phyloP scores from a whole-genome alignment of 2,329 filamentous ascomycete genomes.

The Colletotrichum filicis region DNA sequence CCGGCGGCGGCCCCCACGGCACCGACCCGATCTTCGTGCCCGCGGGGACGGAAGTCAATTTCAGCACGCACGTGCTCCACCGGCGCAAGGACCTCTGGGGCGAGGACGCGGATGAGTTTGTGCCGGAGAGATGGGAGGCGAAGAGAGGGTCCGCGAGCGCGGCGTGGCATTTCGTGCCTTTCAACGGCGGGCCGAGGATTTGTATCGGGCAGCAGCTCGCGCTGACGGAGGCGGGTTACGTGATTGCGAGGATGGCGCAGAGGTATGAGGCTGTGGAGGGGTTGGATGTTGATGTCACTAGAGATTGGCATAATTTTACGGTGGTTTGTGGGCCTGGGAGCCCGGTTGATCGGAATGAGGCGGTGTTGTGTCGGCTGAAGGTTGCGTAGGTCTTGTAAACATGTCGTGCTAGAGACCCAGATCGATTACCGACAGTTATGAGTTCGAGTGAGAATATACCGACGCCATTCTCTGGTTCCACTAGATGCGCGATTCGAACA shows the following conservation, averaged over 20 bases:
- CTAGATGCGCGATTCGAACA: too few species aligned
- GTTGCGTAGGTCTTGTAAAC: background rate
- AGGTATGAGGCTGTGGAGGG: slow-evolving; percentile 36
- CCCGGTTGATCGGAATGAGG: slow-evolving; percentile 21
- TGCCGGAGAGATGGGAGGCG: slow-evolving; percentile 50
- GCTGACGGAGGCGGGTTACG: slow-evolving; percentile 40
- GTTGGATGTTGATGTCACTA: slow-evolving; percentile 7
- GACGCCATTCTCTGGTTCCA: too few species aligned
- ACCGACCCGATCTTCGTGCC: slow-evolving; percentile 44
- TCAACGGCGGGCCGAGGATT: slow-evolving; percentile 49
- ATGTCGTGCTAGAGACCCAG: too few species aligned
- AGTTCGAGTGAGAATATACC: too few species aligned
- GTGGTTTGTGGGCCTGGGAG: slow-evolving; percentile 25
- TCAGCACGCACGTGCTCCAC: slow-evolving; percentile 45
- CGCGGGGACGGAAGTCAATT: slow-evolving; percentile 42
- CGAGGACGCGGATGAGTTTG: slow-evolving; percentile 46
- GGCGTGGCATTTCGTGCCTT: slow-evolving; percentile 48
- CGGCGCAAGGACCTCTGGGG: slow-evolving; percentile 49
- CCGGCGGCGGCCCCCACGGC: slow-evolving; percentile 49
- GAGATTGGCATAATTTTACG: slow-evolving; percentile 25
- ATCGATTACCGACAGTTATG: too few species aligned
- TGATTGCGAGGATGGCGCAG: slow-evolving; percentile 39
- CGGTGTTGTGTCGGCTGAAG: slow-evolving; percentile 17
- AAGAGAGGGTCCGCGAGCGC: slow-evolving; percentile 34
- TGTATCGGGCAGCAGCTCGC: slow-evolving; percentile 49